These are phyloP conservation scores for Byssothecium circinans DNA, from an alignment of 2,329 filamentous ascomycete species.

Conservation along the genomic window DNA sequence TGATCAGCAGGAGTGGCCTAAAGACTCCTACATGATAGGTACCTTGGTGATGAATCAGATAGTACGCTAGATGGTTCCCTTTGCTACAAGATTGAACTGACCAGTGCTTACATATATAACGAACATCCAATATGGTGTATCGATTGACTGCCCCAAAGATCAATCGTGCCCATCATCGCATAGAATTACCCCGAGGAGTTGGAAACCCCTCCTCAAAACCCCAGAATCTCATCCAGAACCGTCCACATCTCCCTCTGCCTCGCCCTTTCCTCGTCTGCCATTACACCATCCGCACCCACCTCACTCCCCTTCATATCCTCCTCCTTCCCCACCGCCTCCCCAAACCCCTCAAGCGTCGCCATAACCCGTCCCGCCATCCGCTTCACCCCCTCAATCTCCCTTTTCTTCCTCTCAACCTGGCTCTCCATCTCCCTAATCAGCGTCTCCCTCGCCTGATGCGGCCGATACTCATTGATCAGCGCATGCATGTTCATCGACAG, in stretches of 20 bases:
- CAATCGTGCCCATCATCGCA: too few species aligned
- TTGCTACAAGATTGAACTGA: too few species aligned
- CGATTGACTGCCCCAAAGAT: too few species aligned
- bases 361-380: constrained; percentile 72
- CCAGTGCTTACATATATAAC: too few species aligned
- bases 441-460: constrained; percentile 87
- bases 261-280: constrained; percentile 21
- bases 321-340: constrained; percentile 21
- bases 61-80: too few species aligned
- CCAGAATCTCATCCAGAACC: constrained; percentile 39
- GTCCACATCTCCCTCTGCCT: constrained; percentile 41
- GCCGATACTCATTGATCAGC: constrained; percentile 89
- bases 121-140: too few species aligned
- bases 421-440: constrained; percentile 87
- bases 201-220: constrained; percentile 20
- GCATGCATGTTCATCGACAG: constrained; percentile 91
- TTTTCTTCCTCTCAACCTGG: constrained; percentile 70
- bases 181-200: too few species aligned
- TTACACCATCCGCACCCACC: constrained; percentile 15
- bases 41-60: too few species aligned
- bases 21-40: too few species aligned
- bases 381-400: constrained; percentile 71
- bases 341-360: constrained; percentile 70
- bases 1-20: too few species aligned
- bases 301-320: constrained; percentile 19